Conservation (phyloP, 257 asterid species). For the Rubia yunnanensis region DNA sequence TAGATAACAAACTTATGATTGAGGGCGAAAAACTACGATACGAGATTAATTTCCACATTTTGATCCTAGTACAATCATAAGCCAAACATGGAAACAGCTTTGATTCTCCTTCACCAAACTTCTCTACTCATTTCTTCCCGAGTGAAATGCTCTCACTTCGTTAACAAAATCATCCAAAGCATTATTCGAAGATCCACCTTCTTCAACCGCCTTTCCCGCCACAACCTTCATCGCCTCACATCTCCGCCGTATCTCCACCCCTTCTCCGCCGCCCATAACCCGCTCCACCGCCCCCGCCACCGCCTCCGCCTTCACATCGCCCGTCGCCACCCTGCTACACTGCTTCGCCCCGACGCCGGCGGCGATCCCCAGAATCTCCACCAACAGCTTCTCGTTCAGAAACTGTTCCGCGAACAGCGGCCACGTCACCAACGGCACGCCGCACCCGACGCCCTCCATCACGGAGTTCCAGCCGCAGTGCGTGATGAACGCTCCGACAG, state of each 20-base stretch:
- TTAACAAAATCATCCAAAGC: slow-evolving; percentile 29
- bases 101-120: too few relatives aligned
- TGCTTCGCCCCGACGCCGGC: slow-evolving; percentile 28
- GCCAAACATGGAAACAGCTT: too few relatives aligned
- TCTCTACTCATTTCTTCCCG: not conserved
- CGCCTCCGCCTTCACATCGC: slow-evolving; percentile 22
- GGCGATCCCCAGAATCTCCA: slow-evolving; percentile 28
- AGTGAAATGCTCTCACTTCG: slow-evolving; percentile 8
- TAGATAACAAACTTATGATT: too few relatives aligned
- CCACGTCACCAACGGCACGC: slow-evolving; percentile 49
- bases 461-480: slow-evolving; percentile 67
- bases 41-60: too few relatives aligned
- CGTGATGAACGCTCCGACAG: slow-evolving; percentile 33
- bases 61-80: too few relatives aligned
- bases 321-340: slow-evolving; percentile 13
- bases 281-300: slow-evolving; percentile 19
- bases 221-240: slow-evolving; percentile 18
- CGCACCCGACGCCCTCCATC: slow-evolving; percentile 33
- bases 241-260: slow-evolving; percentile 22
- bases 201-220: slow-evolving; percentile 41
- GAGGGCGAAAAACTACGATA: too few relatives aligned
- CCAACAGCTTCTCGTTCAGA: slow-evolving; percentile 34
- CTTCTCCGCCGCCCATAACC: slow-evolving; percentile 29
- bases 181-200: slow-evolving; percentile 55
- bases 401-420: slow-evolving; percentile 45